Conservation (phyloP, 176 grass and related monocot genomes). For the Coix lacrymajobi region DNA sequence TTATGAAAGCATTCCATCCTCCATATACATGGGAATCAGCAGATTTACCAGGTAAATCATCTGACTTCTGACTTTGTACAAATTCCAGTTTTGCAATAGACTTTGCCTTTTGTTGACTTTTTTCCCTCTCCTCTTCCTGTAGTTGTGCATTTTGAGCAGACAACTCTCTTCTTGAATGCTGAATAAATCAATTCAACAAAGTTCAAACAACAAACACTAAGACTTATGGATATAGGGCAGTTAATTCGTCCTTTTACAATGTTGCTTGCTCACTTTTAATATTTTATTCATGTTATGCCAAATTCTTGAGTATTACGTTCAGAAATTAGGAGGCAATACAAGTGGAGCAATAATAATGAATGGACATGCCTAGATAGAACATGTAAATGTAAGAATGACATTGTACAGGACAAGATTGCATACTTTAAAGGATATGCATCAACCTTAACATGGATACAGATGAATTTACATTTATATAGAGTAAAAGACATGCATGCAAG, state of each 20-base stretch:
- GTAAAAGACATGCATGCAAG: conserved; percentile 5
- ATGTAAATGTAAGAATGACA: not conserved
- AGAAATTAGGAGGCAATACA: not conserved
- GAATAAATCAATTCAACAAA: not conserved
- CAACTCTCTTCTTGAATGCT: conserved; percentile 45
- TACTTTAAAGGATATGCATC: not conserved
- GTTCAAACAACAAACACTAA: conserved; percentile 13
- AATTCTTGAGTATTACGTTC: not conserved
- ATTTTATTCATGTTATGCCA: not conserved
- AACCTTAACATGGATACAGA: conserved; percentile 7
- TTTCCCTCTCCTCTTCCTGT: conserved; percentile 50
- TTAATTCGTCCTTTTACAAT: not conserved
- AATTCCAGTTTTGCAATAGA: conserved; percentile 56
- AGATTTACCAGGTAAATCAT: conserved; percentile 10
- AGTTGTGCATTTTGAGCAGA: conserved; percentile 51
- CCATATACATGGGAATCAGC: not conserved
- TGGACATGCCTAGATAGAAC: not conserved
- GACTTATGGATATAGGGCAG: not conserved
- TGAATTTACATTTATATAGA: not conserved
- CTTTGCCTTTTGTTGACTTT: conserved; percentile 54
- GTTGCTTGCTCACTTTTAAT: not conserved
- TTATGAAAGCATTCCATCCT: not conserved
- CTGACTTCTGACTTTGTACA: not conserved
- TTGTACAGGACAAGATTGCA: not conserved
- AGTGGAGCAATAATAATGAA: not conserved